Percentiles rank a stretch among this genome's conserved stretches.
Evolutionary conservation across 1,139 yeast species (phyloP).

Genomic region (Pichia terricola): DNA sequence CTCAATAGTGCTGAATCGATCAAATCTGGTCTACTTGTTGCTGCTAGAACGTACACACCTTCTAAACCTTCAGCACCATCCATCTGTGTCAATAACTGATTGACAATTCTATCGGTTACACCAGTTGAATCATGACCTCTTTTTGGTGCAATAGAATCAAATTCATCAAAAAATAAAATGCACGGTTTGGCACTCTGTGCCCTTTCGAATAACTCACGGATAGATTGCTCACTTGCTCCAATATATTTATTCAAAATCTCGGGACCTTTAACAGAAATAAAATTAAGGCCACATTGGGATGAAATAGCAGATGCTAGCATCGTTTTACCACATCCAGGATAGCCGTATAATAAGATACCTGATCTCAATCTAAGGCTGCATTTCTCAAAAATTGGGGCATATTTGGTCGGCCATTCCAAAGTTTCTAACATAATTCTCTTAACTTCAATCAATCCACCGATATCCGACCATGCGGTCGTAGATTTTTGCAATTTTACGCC

Average conservation of each 20-base stretch:
- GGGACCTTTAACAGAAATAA: constrained; percentile 92
- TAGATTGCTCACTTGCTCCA: constrained; percentile 95
- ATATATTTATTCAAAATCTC: constrained; percentile 92
- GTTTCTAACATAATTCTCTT: constrained; percentile 75
- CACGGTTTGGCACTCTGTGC: constrained; percentile 96
- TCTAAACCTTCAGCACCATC: constrained; percentile 98
- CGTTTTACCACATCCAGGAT: constrained; percentile 97
- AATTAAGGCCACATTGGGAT: constrained; percentile 87
- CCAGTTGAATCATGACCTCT: constrained; percentile 98
- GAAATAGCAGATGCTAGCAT: constrained; percentile 90
- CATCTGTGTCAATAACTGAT: constrained; percentile 95
- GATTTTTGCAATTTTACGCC: constrained; percentile 84
- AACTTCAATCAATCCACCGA: constrained; percentile 79
- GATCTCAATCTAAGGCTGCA: constrained; percentile 84
- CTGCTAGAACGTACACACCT: constrained; percentile 94
- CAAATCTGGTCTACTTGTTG: constrained; percentile 90
- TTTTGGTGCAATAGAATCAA: constrained; percentile 95
- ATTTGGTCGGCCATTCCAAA: constrained; percentile 93
- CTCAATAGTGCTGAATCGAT: constrained; percentile 91
- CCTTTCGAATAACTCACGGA: constrained; percentile 83
- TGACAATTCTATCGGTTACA: constrained; percentile 94
- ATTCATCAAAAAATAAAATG: constrained; percentile 87
- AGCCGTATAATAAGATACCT: constrained; percentile 85
- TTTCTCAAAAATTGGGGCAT: constrained; percentile 84
- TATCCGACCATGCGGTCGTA: constrained; percentile 70